Evolutionary conservation across 768 basidiomycete species (phyloP).

Genomic region (Collybia sp.): DNA sequence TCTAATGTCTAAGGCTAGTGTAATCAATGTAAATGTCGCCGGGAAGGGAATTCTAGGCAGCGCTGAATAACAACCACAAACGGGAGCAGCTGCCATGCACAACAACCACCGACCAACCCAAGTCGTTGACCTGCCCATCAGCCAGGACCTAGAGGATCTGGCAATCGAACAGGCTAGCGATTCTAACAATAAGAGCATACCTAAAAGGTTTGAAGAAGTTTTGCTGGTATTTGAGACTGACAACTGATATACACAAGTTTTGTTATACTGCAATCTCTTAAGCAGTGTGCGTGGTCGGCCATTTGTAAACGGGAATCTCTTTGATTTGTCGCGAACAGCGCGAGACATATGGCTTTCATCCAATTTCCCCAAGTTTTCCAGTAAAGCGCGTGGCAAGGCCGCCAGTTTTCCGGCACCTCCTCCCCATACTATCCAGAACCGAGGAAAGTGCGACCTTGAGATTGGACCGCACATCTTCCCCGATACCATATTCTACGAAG

Average conservation of each 20-base stretch:
- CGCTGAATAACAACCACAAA: slow-evolving; percentile 12
- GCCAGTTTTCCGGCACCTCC: slow-evolving; percentile 46
- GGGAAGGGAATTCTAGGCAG: slow-evolving; percentile 1
- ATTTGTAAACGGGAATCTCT: slow-evolving; percentile 5
- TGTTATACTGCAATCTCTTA: slow-evolving; percentile 61
- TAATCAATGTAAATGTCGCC: neutral
- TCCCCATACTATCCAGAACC: slow-evolving; percentile 59
- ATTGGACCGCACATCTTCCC: slow-evolving; percentile 74
- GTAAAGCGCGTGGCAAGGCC: slow-evolving; percentile 56
- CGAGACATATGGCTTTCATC: slow-evolving; percentile 67
- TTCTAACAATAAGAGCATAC: slow-evolving; percentile 37
- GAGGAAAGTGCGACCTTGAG: slow-evolving; percentile 65
- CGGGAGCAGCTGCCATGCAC: slow-evolving; percentile 8
- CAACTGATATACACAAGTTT: slow-evolving; percentile 31
- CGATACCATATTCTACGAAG: slow-evolving; percentile 69
- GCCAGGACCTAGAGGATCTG: too few relatives aligned
- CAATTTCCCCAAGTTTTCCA: slow-evolving; percentile 69
- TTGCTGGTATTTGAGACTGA: neutral
- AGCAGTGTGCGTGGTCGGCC: slow-evolving; percentile 49
- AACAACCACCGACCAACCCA: slow-evolving; percentile 8
- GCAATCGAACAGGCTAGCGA: slow-evolving; percentile 10
- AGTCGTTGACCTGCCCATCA: slow-evolving; percentile 5
- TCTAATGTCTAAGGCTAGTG: slow-evolving; percentile 4
- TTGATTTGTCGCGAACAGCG: slow-evolving; percentile 33
- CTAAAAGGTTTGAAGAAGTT: slow-evolving; percentile 47